A percentile compares a stretch with the other conserved stretches of the same genome.
Evolutionary conservation across 169 alveolate genomes (phyloP).

Genomic region (Eimeria acervulina): DNA sequence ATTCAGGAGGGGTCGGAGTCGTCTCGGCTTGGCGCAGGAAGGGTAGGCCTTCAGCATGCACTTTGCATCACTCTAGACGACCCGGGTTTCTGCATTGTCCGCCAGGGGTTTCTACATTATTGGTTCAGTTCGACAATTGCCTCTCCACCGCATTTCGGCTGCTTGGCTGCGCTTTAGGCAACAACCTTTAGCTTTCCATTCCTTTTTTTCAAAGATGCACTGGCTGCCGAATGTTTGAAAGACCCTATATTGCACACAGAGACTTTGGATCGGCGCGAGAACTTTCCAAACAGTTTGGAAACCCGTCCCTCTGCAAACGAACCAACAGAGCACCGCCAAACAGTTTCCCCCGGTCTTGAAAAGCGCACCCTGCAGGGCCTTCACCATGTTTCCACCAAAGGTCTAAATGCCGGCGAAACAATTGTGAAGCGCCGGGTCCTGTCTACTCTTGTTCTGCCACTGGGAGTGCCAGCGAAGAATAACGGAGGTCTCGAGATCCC

Average conservation of each 20-base stretch:
- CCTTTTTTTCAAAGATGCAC: constrained; percentile 48
- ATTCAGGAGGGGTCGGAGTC: constrained; percentile 41
- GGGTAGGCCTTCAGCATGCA: constrained; percentile 11
- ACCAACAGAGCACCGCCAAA: neutral
- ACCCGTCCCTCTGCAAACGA: neutral
- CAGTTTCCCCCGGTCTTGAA: neutral
- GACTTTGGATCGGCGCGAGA: constrained; percentile 32
- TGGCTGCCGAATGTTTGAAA: constrained; percentile 64
- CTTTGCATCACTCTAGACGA: neutral
- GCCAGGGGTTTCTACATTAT: neutral
- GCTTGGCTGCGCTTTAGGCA: constrained; percentile 20
- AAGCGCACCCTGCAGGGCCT: constrained; percentile 14
- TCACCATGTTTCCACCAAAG: neutral
- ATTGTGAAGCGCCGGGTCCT: constrained; percentile 33
- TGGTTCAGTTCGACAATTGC: neutral
- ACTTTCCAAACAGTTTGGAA: neutral
- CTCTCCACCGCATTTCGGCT: neutral
- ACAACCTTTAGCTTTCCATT: constrained; percentile 60
- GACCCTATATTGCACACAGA: constrained; percentile 48
- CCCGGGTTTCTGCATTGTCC: neutral
- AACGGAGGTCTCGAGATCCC: neutral
- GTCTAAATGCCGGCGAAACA: neutral
- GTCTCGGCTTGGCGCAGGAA: constrained; percentile 20
- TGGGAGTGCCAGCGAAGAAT: neutral
- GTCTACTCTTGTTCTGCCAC: constrained; percentile 11